phyloP scores from a whole-genome alignment of 139 green algal species.

The Volvox reticuliferus region DNA sequence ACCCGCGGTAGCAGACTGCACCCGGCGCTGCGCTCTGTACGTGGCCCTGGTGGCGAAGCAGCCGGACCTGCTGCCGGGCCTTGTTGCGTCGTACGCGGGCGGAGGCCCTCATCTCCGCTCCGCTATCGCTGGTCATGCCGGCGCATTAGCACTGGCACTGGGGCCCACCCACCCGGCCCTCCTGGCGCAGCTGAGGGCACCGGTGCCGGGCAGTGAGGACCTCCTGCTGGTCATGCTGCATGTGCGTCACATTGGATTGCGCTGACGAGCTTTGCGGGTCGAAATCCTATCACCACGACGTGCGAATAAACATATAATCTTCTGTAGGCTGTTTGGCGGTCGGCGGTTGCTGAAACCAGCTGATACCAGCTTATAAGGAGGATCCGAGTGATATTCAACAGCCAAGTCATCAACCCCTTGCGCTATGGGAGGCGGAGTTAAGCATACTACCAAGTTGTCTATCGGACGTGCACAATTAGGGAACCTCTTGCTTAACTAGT shows the following conservation, averaged over 20 bases:
- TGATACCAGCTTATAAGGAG: too few relatives aligned
- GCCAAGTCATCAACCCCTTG: too few relatives aligned
- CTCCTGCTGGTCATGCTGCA: slow-evolving; percentile 78
- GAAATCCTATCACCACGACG: too few relatives aligned
- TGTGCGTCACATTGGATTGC: background rate
- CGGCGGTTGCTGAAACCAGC: too few relatives aligned
- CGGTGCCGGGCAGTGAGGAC: slow-evolving; percentile 45
- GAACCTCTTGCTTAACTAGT: too few relatives aligned
- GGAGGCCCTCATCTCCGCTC: slow-evolving; percentile 3
- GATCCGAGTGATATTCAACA: too few relatives aligned
- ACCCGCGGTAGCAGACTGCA: slow-evolving; percentile 53
- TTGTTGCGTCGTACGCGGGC: slow-evolving; percentile 64
- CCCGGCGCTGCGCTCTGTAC: slow-evolving; percentile 69
- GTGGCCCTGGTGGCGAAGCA: slow-evolving; percentile 77
- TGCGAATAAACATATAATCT: too few relatives aligned
- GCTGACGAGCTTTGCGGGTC: too few relatives aligned
- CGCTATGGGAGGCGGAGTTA: too few relatives aligned
- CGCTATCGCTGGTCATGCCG: slow-evolving; percentile 44
- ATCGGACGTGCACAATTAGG: too few relatives aligned
- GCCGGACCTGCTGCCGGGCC: slow-evolving; percentile 67
- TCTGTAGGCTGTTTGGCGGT: too few relatives aligned
- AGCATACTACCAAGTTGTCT: too few relatives aligned
- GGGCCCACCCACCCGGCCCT: slow-evolving; percentile 54
- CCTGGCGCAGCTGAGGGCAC: slow-evolving; percentile 39
- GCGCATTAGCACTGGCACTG: slow-evolving; percentile 62